Percentiles rank a stretch among this genome's conserved stretches.
Conservation (phyloP, 140 eudicot genomes). For the Erigeron philadelphicus region DNA sequence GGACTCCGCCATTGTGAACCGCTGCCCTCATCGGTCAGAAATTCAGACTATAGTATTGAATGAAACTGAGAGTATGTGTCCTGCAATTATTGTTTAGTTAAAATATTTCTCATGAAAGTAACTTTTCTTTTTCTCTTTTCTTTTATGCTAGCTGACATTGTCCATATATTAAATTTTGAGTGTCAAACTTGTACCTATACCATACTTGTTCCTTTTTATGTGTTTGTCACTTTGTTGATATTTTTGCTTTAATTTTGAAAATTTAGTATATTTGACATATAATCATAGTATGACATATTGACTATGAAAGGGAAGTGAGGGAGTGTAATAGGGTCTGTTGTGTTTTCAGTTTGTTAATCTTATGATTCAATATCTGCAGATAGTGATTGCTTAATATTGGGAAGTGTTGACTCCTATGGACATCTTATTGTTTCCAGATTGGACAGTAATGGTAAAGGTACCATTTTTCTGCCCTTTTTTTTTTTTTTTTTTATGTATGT, state of each 20-base stretch:
- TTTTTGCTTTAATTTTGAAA: not conserved
- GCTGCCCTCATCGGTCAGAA: constrained; percentile 82
- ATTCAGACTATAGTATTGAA: constrained; percentile 68
- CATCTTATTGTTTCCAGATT: constrained; percentile 74
- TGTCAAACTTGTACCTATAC: constrained; percentile 7
- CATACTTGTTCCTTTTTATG: not conserved
- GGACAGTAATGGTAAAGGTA: constrained; percentile 50
- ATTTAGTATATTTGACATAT: not conserved
- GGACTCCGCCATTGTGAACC: constrained; percentile 55
- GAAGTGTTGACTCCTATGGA: constrained; percentile 83
- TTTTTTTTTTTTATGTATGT: not conserved
- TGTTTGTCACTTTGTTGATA: not conserved
- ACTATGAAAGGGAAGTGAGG: not conserved
- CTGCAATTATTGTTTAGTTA: not conserved
- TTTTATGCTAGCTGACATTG: constrained; percentile 1
- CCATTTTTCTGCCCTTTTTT: not conserved
- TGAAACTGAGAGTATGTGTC: constrained; percentile 52
- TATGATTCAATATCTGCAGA: constrained; percentile 39
- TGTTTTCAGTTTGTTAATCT: not conserved
- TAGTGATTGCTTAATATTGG: constrained; percentile 47
- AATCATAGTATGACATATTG: not conserved
- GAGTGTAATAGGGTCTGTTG: not conserved
- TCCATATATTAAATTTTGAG: not conserved
- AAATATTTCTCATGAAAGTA: not conserved
- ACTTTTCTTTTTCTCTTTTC: not conserved